Conservation (phyloP, 371 early-diverging fungal species). For the Nematocida minor region DNA sequence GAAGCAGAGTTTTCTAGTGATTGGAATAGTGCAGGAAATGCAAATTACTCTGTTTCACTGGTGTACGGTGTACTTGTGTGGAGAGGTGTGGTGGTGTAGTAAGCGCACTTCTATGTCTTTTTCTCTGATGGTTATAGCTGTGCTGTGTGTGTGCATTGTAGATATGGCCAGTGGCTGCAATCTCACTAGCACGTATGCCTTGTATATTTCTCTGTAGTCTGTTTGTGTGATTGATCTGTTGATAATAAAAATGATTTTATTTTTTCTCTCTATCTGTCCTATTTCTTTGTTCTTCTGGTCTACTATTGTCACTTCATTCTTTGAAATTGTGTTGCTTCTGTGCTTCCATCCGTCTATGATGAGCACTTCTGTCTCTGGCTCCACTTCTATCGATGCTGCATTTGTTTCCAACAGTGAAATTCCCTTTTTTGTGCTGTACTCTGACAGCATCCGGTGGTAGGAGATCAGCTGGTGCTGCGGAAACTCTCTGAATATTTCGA, state of each 20-base stretch:
- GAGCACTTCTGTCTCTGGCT: background rate
- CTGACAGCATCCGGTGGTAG: background rate
- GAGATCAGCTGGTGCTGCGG: background rate
- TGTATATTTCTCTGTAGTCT: slow-evolving; percentile 20
- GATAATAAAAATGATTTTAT: slow-evolving; percentile 4
- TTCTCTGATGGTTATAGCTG: background rate
- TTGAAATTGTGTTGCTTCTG: background rate
- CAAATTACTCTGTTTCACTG: no score
- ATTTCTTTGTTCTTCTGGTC: background rate
- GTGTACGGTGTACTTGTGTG: background rate
- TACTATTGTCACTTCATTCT: background rate
- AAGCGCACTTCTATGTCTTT: background rate
- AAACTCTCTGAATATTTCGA: background rate
- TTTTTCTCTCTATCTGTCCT: background rate
- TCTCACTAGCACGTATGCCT: background rate
- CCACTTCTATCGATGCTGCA: background rate
- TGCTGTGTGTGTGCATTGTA: background rate
- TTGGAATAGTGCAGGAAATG: no score
- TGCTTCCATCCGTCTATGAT: slow-evolving; percentile 37
- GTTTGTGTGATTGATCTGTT: slow-evolving; percentile 21
- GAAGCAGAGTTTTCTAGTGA: no score
- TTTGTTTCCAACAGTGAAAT: background rate
- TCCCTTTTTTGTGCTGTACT: background rate
- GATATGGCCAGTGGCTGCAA: background rate
- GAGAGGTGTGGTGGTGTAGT: background rate